These are phyloP conservation scores for Neurospora discreta DNA, from an alignment of 495 filamentous ascomycete species.

Conservation along the genomic window DNA sequence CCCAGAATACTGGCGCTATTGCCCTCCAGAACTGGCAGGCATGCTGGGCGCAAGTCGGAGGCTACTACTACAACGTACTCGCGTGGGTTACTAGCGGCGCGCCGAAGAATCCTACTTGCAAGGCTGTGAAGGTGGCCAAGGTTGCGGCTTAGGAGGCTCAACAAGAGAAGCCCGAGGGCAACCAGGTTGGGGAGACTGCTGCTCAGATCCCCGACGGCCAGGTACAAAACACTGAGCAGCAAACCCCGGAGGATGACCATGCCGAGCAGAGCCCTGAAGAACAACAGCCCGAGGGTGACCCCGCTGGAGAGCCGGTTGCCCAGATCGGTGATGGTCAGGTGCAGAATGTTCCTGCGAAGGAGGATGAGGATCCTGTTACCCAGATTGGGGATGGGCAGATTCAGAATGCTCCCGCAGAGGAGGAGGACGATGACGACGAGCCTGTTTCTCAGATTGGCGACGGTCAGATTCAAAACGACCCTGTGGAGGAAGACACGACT, in stretches of 20 bases:
- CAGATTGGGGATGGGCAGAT: background rate
- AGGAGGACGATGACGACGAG: background rate
- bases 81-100: conserved; percentile 34
- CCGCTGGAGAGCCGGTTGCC: background rate
- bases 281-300: background rate
- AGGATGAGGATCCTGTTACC: background rate
- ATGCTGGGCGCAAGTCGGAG: conserved; percentile 38
- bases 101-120: conserved; percentile 48
- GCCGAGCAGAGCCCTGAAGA: background rate
- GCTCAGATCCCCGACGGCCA: background rate
- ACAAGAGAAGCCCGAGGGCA: background rate
- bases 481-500: background rate
- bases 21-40: conserved; percentile 37
- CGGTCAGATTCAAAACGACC: background rate
- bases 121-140: conserved; percentile 29
- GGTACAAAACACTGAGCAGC: background rate
- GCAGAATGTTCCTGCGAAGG: background rate
- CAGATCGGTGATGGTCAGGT: background rate
- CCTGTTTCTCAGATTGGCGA: background rate
- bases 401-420: background rate
- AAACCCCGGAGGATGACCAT: background rate
- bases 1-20: conserved; percentile 3
- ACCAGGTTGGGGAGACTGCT: background rate
- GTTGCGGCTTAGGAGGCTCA: background rate
- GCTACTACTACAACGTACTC: conserved; percentile 41